These are phyloP conservation scores for Backusella morwellensis DNA, from an alignment of 192 early-diverging fungal genomes.

Conservation along the genomic window DNA sequence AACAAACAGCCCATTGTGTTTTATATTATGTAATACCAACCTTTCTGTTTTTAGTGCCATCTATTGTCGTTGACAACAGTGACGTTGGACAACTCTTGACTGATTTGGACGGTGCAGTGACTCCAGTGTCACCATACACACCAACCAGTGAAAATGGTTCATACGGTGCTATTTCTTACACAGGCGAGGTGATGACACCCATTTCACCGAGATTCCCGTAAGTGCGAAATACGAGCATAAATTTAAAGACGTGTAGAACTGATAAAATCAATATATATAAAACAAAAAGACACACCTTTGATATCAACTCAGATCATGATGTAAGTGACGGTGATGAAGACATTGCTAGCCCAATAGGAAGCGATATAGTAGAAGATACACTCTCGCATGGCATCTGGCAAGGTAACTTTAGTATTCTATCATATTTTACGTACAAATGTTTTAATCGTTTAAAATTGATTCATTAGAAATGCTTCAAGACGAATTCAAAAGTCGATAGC, in stretches of 20 bases:
- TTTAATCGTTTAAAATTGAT: background rate
- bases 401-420: background rate
- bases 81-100: background rate
- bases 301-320: background rate
- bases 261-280: background rate
- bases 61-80: slow-evolving; percentile 27
- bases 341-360: background rate
- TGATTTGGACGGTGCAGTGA: background rate
- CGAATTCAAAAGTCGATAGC: background rate
- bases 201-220: background rate
- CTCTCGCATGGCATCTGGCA: background rate
- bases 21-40: background rate
- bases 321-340: background rate
- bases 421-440: background rate
- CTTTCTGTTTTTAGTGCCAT: slow-evolving; percentile 16
- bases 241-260: background rate
- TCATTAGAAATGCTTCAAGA: background rate
- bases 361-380: background rate
- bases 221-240: background rate
- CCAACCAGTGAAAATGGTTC: slow-evolving; percentile 5
- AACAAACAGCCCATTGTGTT: background rate
- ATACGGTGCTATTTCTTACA: background rate
- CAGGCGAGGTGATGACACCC: slow-evolving; percentile 1
- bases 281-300: background rate
- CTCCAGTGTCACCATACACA: background rate